Base-by-base conservation (phyloP, 148 eudicot genomes). In the Diospyros lotus region DNA sequence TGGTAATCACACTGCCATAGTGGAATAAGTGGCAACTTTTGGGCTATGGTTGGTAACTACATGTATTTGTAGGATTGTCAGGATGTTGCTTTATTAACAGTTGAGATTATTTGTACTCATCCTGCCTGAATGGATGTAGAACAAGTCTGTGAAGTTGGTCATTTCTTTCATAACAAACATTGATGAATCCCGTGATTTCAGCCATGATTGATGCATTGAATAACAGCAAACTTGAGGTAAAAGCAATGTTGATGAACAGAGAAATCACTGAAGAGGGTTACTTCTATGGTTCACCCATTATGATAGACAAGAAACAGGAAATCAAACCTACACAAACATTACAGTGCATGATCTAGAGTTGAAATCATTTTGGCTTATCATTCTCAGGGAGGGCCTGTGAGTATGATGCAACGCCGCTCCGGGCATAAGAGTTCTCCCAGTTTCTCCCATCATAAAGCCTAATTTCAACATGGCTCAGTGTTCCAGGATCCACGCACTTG, bases 401-500 rank as follows among this genome's bases (percentile, higher is more conserved):
- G 41, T 78, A 84, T 2, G 90, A 82, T 5, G 93, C 81, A 75
- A 94, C 86, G 64, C 98, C 93, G 2, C 92, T 44, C n/a, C 71
- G 53, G 42, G 50, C 41, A 48, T 73, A 79, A 7, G 86, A 81
- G 13, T 48, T 73, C 53, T 94, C 98, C 98, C 98, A 94, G 51
- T 89, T 89, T 51, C 38, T 38, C 0, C 98, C 98, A 82, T 94
- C 97, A 78, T 69, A 85, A 8, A 64, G 13, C 68, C 77, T 82
- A 73, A 89, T 81, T 83, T 90, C 94, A 10, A 89, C 92, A 84
- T 85, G 86, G 40, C 71, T 66, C 4, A 94, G 59, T 1, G 94
- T 87, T 17, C 96, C 97, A 7, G 88, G 85, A 75, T 92, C 92
- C 15, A 94, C 88, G 69, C 98, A 94, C 39, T 73, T 79, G 45